Evolutionary conservation across 2,329 filamentous ascomycete species (phyloP).

Genomic region (Aspergillus ibericus): DNA sequence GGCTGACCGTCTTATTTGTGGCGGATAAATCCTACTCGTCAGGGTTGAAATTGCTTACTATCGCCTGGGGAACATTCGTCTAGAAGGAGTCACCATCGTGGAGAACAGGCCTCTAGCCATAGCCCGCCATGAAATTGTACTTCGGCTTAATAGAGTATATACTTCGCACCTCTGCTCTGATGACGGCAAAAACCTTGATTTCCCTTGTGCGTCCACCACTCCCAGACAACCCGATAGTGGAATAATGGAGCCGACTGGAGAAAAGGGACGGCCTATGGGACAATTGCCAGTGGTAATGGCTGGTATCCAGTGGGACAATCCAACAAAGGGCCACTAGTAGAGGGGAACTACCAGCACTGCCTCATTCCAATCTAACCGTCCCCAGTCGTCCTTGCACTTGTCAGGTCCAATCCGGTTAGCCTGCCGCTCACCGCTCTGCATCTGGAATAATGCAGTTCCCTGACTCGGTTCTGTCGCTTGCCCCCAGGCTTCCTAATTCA

Average conservation of each 20-base stretch:
- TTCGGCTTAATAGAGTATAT: neutral
- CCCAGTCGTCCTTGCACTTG: conserved; percentile 14
- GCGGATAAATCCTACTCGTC: neutral
- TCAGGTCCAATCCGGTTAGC: conserved; percentile 18
- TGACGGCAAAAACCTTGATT: neutral
- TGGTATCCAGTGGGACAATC: conserved; percentile 4
- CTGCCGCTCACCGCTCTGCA: conserved; percentile 21
- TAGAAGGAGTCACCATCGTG: neutral
- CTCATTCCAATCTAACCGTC: conserved; percentile 20
- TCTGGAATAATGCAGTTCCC: conserved; percentile 5
- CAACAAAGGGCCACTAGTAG: conserved; percentile 9
- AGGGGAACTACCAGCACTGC: conserved; percentile 20
- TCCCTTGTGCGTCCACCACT: neutral
- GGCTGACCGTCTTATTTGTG: neutral
- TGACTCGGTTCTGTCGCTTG: neutral
- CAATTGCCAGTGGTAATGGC: neutral
- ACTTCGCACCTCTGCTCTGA: neutral
- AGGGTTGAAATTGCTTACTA: neutral
- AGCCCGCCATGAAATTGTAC: neutral
- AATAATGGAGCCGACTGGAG: neutral
- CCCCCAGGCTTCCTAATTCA: neutral
- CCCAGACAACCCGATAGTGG: neutral
- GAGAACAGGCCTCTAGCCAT: neutral
- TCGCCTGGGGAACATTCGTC: neutral
- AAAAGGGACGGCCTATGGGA: neutral